Evolutionary conservation across 1,139 yeast genomes (phyloP), one percentile per base, ranked within the genome.

Genomic region (Debaryomycetaceae sp.): DNA sequence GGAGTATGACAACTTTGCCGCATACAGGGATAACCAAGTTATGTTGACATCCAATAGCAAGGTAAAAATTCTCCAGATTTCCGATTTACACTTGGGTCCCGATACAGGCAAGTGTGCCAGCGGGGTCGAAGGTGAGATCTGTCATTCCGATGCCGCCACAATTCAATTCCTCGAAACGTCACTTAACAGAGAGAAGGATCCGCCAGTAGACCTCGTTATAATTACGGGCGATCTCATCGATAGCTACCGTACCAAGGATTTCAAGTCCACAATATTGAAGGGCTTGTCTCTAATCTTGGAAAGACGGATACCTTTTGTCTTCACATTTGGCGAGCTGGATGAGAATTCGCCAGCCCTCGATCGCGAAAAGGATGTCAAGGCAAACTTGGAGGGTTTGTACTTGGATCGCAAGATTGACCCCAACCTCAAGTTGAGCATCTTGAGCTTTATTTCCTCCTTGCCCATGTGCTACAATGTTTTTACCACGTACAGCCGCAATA

Each of bases 191-290:
- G 72, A 66, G 37, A 37, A 39, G 2, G 65, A 66, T 3, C 9
- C 5, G 5, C 30, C 36, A 18, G 24, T 33, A 2, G 57, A 63
- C 37, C 46, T 61, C 31, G 51, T 66, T n/a, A 54, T 66, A 10
- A 54, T 66, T 27, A 62, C 67, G 12, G 72, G 73, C 1, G 73
- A 66, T 40, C 44, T 65, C 36, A 46, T 61, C 25, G 67, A 62
- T 38, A 35, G 46, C 25, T 35, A 36, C 18, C 42, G 56, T 5
- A 36, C 49, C 4, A 38, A 42, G 5, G 65, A 61, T 38, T 53
- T 48, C 36, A 56, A 53, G 37, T 56, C 66, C 9, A 61, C 56
- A n/a, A 34, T 65, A 17, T 44, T 65, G 25, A 63, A 62, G 35
- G 54, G 61, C 4, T 48, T 66, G 17, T 54, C 56, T 16, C 64